Evolutionary conservation across 495 filamentous ascomycete genomes (phyloP), one percentile per base, ranked within the genome.

Genomic region (Glutinoglossum americanum): DNA sequence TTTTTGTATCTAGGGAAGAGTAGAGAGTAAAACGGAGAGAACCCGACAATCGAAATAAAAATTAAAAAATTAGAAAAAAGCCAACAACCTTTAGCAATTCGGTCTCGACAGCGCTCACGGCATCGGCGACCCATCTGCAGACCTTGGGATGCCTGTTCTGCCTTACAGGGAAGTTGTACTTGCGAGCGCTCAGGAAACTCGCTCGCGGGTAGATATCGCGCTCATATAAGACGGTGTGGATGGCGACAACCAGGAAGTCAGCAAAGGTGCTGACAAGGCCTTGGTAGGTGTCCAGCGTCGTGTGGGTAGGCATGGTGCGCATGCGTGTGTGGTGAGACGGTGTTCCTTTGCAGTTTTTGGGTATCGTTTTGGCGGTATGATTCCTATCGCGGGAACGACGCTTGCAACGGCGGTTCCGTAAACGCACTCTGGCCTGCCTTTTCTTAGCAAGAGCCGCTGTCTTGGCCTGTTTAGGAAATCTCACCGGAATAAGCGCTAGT

Each of bases 201-300:
- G 76, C 67, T 55, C 72, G 69, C 0, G 90, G 89, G 67, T 98
- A 98, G 66, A 97, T 80, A 60, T 69, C 67, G 59, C 92, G 84
- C 61, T 89, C 80, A 71, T 86, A 93, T 60, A 98, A 80, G 65
- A 97, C 86, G 63, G 90, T 92, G 73, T 98, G 92, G 65, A 90
- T 85, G 61, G 85, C 82, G 45, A 92, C 81, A 57, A 80, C 86
- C 49, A 98, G 82, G 72, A 97, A 96, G 66, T 80, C 74, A 62
- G 74, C 71, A 68, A 89, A 83, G 32, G 79, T 74, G 35, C 69
- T 66, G 26, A 83, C 70, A 60, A 83, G 73, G 53, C 67, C 63
- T 62, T 71, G 62, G 57, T 69, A 74, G 55, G 71, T 74, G 25
- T 64, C 60, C 6, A 72, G 55, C 35, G 27, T 30, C 21, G 67